Base-by-base conservation (phyloP, 208 protist genomes). In the Jaenimonas drosophilae region DNA sequence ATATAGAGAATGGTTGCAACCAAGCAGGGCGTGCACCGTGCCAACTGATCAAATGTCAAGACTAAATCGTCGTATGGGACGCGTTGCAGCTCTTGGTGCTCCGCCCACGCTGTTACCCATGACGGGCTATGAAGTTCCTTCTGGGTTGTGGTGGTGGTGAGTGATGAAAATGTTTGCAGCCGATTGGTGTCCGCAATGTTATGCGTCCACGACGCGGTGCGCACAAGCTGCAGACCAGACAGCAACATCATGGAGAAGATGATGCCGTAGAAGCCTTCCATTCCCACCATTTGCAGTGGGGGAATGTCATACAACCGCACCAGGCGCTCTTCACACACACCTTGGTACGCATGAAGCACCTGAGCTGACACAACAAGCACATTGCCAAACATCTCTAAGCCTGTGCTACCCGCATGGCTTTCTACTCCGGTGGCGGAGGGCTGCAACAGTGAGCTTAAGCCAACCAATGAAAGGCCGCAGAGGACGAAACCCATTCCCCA, bases 201-300 rank as follows among this genome's bases (percentile, higher is more conserved):
- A 48, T 72, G 60, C 14, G 50, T 55, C 64, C 72, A 81, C 11
- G 48, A 24, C 0, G 64, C 38, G 12, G 53, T 71, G 9, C 71
- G 82, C 26, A 94, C 49, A 11, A 84, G 65, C 54, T 90, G 85
- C 40, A 86, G 31, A 1, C 92, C 27, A 19, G 85, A 76, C 2
- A 88, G 59, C 2, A 94, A 59, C 17, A 69, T 69, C 30, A 82
- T 41, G 19, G 58, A 56, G 60, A 93, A 72, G 34, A 66, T 41
- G n/a, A 93, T 38, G 4, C 76, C 70, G 51, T 88, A 97, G 14
- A 95, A 27, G 38, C 94, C 94, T 52, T 97, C 91, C 21, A 73
- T 81, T 12, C 88, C 90, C 11, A 95, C 90, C 67, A 96, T 64
- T 50, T 92, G 70, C 25, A 94, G 46, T 24, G 88, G 84, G 4